Evolutionary conservation across 306 rosid species (phyloP), one percentile per base, ranked within the genome.

Genomic region (Cucumis hystrix): DNA sequence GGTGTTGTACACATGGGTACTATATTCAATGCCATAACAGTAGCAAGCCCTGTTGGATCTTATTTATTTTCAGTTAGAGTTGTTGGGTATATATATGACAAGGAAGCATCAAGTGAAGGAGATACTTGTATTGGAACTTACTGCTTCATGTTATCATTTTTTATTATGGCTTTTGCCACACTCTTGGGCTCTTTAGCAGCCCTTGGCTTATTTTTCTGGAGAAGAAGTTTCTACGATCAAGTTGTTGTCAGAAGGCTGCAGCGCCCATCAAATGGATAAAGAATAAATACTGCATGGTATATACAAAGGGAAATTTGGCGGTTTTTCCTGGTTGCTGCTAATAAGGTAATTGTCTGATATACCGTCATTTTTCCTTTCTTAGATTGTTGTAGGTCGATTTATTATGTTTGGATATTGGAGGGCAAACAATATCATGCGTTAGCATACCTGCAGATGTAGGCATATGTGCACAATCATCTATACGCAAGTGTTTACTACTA

Each of bases 1-100:
- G 99, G 99, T 30, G 89, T 92, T 2, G 75, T 70, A 78, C 97
- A 95, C 74, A 81, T 90, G 92, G 97, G 97, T 33, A 92, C 99
- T 40, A 95, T 92, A 80, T 92, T 90, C 89, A 90, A 92, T 80
- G 73, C 97, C 25, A 85, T 92, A 56, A 86, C 92, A 76, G 88
- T 88, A 71, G 90, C 97, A 28, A 87, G 93, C 63, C 99, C 96
- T 0, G 67, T 92, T 82, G 97, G 97, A 58, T 95, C 99, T 59
- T 92, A 90, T 59, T 79, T 95, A 10, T 88, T 95, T 51, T 92
- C 97, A 4, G 97, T 92, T 12, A 83, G 84, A 80, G 84, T 90
- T 55, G 91, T 92, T 67, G 98, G 97, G 60, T 89, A 82, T 82
- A 82, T 95, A 17, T 95, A 90, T 6, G 98, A 92, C 74, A 86